A percentile compares a stretch with the other conserved stretches of the same genome.
Conservation (phyloP, 805 yeast genomes). For the Sungouiozyma ichnusensis region DNA sequence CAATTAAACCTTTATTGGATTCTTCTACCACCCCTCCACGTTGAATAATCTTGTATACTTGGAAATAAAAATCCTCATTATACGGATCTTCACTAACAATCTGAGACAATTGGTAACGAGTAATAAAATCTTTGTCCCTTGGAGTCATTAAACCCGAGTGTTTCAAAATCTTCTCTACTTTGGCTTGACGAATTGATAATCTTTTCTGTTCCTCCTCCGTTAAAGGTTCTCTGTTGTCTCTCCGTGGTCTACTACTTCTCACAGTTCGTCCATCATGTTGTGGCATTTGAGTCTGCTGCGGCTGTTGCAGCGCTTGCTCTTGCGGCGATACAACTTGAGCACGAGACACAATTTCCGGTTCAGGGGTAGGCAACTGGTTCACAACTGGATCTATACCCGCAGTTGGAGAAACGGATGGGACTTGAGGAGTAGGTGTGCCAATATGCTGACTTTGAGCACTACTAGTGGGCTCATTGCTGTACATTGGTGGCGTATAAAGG, state of each 20-base stretch:
- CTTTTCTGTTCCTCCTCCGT: constrained; percentile 67
- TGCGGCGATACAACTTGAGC: neutral
- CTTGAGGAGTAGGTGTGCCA: neutral
- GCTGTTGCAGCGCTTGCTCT: constrained; percentile 16
- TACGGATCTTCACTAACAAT: constrained; percentile 95
- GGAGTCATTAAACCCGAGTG: constrained; percentile 95
- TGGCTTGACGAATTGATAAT: constrained; percentile 57
- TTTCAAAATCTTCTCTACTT: constrained; percentile 62
- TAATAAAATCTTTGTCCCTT: constrained; percentile 90
- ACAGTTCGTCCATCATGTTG: constrained; percentile 1
- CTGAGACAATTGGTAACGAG: constrained; percentile 88
- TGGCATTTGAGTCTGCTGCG: constrained; percentile 9
- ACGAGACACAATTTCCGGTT: neutral
- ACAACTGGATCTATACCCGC: neutral
- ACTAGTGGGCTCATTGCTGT: neutral
- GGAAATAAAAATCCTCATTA: constrained; percentile 92
- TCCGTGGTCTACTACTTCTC: constrained; percentile 7
- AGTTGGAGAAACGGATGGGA: neutral
- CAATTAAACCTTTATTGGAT: constrained; percentile 65
- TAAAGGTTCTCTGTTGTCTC: constrained; percentile 33
- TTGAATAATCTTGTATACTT: constrained; percentile 73
- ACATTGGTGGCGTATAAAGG: neutral
- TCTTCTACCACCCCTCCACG: constrained; percentile 32
- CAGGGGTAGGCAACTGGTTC: neutral
- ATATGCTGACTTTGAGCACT: neutral